Conservation (phyloP, 768 basidiomycete genomes). For the Boletus rufocinnamomeus region DNA sequence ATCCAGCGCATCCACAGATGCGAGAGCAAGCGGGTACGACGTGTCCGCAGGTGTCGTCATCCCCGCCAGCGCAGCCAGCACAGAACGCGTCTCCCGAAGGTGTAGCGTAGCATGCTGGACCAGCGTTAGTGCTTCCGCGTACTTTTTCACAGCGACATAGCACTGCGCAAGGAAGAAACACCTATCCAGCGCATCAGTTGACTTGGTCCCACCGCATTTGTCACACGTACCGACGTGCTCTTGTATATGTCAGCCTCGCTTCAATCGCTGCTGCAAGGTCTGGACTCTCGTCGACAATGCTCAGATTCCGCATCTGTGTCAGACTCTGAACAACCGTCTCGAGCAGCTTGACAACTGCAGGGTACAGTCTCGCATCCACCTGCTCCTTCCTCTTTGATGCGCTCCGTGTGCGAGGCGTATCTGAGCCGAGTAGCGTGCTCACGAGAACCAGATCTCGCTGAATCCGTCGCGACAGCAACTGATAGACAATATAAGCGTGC, state of each 20-base stretch:
- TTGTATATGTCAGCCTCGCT: conserved; percentile 69
- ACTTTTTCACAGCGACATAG: conserved; percentile 68
- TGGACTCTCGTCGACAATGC: conserved; percentile 85
- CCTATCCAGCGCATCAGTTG: conserved; percentile 38
- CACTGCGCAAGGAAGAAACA: conserved; percentile 77
- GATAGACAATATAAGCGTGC: conserved; percentile 85
- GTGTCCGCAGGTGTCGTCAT: conserved; percentile 40
- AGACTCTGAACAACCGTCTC: conserved; percentile 86
- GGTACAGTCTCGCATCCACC: conserved; percentile 75
- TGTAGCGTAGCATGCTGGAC: conserved; percentile 72
- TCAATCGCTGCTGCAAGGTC: conserved; percentile 81
- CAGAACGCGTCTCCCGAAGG: conserved; percentile 68
- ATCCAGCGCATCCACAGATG: conserved; percentile 56
- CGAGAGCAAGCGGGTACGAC: conserved; percentile 56
- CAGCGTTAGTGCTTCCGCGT: conserved; percentile 71
- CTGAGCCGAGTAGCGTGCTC: conserved; percentile 57
- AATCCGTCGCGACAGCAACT: conserved; percentile 83
- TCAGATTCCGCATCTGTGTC: conserved; percentile 79
- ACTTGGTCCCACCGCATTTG: not conserved
- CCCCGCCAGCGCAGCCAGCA: conserved; percentile 47
- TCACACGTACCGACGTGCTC: conserved; percentile 64
- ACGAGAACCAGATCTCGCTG: conserved; percentile 86
- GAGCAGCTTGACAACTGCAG: conserved; percentile 84
- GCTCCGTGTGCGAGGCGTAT: conserved; percentile 31
- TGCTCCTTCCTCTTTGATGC: conserved; percentile 42